A percentile compares a stretch with the other conserved stretches of the same genome.
Conservation (phyloP, 768 basidiomycete species). For the Psilocybe sp. region DNA sequence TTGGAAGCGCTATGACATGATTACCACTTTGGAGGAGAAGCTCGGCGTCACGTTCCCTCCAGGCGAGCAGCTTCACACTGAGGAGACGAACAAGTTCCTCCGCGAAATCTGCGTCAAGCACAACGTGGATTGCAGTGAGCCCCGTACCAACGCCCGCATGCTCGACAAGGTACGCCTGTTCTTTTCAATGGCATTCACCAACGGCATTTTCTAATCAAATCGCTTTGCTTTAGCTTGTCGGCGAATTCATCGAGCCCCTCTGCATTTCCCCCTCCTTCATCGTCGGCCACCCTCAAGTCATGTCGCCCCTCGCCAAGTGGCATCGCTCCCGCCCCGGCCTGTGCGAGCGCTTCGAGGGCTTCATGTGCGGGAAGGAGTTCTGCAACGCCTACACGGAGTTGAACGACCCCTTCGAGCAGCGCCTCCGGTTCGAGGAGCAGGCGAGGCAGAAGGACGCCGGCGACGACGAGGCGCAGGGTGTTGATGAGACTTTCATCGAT, state of each 20-base stretch:
- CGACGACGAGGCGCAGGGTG: conserved; percentile 96
- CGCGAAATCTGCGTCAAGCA: conserved; percentile 86
- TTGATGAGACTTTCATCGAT: conserved; percentile 94
- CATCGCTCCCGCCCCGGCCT: conserved; percentile 96
- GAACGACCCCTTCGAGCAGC: conserved; percentile 98
- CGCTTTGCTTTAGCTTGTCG: conserved; percentile 97
- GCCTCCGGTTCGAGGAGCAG: conserved; percentile 94
- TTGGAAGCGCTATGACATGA: conserved; percentile 99
- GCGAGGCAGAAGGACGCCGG: conserved; percentile 92
- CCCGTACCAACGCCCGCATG: conserved; percentile 90
- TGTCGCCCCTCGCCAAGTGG: conserved; percentile 99
- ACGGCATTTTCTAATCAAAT: background rate
- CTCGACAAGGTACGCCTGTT: conserved; percentile 76
- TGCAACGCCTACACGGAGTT: conserved; percentile 99
- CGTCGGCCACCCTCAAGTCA: conserved; percentile 98
- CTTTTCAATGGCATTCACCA: too few species aligned
- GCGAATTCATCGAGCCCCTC: conserved; percentile 95
- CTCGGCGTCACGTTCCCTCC: conserved; percentile 88
- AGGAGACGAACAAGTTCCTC: conserved; percentile 86
- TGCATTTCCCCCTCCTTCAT: conserved; percentile 98
- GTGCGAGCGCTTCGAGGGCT: conserved; percentile 98
- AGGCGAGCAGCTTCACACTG: conserved; percentile 84
- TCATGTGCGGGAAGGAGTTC: conserved; percentile 97
- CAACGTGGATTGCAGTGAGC: conserved; percentile 95
- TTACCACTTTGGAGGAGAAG: conserved; percentile 93